phyloP scores from a whole-genome alignment of 768 basidiomycete species.

The Lactarius evosmus region DNA sequence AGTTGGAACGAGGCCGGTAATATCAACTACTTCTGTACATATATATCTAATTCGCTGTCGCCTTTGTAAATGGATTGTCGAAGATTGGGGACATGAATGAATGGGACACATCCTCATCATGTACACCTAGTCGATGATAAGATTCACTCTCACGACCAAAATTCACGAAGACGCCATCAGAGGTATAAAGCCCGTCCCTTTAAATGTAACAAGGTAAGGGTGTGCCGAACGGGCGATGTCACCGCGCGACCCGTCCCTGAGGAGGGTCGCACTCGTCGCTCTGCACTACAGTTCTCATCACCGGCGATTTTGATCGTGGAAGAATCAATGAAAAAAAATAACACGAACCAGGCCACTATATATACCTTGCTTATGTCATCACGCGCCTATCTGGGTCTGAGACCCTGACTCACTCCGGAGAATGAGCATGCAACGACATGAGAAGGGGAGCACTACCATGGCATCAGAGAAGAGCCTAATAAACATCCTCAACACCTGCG shows the following conservation, averaged over 20 bases:
- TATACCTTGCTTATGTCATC: constrained; percentile 1
- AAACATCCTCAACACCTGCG: constrained; percentile 62
- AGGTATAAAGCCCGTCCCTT: constrained; percentile 30
- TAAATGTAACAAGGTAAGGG: constrained; percentile 30
- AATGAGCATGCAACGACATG: too few relatives aligned
- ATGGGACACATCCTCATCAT: not conserved
- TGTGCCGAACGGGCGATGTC: constrained; percentile 31
- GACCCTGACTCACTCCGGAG: too few relatives aligned
- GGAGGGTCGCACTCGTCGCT: constrained; percentile 29
- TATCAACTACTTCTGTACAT: not conserved
- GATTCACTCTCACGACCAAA: constrained; percentile 19
- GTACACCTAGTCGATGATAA: too few relatives aligned
- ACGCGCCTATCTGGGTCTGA: not conserved
- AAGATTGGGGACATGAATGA: not conserved
- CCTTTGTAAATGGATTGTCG: not conserved
- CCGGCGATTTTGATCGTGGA: constrained; percentile 47
- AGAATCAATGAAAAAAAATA: constrained; percentile 35
- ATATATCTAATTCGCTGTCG: not conserved
- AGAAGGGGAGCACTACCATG: not conserved
- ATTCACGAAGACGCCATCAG: constrained; percentile 26
- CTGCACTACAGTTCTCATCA: constrained; percentile 30
- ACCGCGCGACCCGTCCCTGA: constrained; percentile 22
- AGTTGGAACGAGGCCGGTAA: not conserved
- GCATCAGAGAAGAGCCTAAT: constrained; percentile 41
- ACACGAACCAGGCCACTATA: not conserved